Base-by-base conservation (phyloP, 805 yeast genomes). In the Candida nemodendra region DNA sequence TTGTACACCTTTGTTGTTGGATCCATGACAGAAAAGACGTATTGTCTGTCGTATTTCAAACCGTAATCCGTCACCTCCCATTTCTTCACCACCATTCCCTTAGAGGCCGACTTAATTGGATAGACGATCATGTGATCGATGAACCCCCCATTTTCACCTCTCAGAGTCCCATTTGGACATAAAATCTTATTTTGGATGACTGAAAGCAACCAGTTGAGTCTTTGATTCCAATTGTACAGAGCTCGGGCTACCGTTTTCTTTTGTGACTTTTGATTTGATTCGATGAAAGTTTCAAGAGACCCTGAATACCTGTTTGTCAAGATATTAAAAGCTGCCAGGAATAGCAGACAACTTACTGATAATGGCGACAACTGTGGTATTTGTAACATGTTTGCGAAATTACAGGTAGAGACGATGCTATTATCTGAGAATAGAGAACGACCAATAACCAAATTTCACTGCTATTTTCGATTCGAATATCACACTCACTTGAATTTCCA, bases 31-130 rank as follows among this genome's bases (percentile, higher is more conserved):
- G 57, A 48, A 23, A 60, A 28, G 36, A 46, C 40, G 29, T 47
- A 60, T 39, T 54, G 57, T 35, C 64, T 45, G 35, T 60, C 63
- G 24, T 53, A 51, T 34, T 42, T 47, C 21, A 60, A 45, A 1
- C 65, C 65, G 34, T 50, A 54, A n/a, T 38, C 36, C 23, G 45
- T 50, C 13, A 57, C 30, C 13, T 42, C 46, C 64, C 65, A 60
- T 28, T 51, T 36, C 8, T 41, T 43, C 6, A 54, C 57, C 15
- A 39, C 43, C 13, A 57, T 19, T 3, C 63, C 64, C 9, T 32
- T 48, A 12, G 53, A 42, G 5, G 50, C 53, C 3, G 61, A 49
- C 32, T 60, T 60, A 32, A 60, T 54, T 1, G 65, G 65, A 34
- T 57, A 60, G 4, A 60, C 41, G 4, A 53, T 37, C 39, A 59